phyloP scores from a whole-genome alignment of 805 yeast genomes.

The Dipodascus geniculatus region DNA sequence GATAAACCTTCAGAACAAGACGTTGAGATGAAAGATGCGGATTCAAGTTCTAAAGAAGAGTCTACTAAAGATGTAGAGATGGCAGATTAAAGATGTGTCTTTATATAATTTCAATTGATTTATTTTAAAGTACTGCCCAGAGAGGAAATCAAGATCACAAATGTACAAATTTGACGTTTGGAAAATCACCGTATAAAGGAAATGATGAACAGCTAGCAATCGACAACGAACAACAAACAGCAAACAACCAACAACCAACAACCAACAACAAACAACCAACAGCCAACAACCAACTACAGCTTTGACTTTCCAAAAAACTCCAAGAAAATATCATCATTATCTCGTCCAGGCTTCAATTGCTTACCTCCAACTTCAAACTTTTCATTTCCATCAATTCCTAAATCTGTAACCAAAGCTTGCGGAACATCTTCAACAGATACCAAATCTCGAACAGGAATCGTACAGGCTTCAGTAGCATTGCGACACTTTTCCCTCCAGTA shows the following conservation, averaged over 20 bases:
- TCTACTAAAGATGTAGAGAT: background rate
- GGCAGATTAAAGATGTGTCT: background rate
- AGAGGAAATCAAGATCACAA: too few species aligned
- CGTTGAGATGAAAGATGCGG: background rate
- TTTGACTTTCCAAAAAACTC: conserved; percentile 3
- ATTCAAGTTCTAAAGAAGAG: background rate
- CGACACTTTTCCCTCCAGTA: conserved; percentile 4
- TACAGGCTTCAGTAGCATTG: conserved; percentile 5
- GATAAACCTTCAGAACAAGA: background rate
- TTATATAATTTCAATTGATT: too few species aligned
- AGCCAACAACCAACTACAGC: too few species aligned
- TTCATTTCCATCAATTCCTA: background rate
- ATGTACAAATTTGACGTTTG: too few species aligned
- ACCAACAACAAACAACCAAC: too few species aligned
- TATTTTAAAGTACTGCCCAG: too few species aligned
- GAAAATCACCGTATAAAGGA: too few species aligned
- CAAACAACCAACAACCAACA: too few species aligned
- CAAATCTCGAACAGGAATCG: conserved; percentile 5
- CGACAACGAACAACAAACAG: too few species aligned
- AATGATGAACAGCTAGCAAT: too few species aligned
- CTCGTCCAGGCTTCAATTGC: conserved; percentile 2
- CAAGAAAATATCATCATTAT: conserved; percentile 2
- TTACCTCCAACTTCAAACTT: background rate
- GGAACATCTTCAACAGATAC: conserved; percentile 4
- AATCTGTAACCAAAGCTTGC: background rate